Evolutionary conservation across 495 filamentous ascomycete species (phyloP), one percentile per base, ranked within the genome.

Genomic region (Aspergillus ostianus): DNA sequence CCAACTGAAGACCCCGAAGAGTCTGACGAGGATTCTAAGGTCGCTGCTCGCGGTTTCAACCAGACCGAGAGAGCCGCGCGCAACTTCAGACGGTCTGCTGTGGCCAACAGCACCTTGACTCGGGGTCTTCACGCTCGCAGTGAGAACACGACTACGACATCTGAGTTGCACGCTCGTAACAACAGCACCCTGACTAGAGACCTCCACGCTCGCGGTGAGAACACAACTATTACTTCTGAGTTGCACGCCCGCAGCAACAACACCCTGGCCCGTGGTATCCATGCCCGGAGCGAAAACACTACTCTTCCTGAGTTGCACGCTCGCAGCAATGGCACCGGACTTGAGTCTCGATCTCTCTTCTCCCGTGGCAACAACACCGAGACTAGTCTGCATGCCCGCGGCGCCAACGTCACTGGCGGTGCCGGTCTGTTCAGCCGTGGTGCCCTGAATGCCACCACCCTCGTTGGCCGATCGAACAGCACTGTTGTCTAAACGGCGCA

Each of bases 361-460:
- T 23, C 55, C 7, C 46, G 56, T n/a, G 47, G 48, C 23, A 59
- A 54, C 47, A 30, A 30, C 19, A 57, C 55, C 47, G 47, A 50
- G 4, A 44, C 60, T 26, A 47, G 51, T 26, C 3, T 60, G 8
- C 15, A 7, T 41, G 50, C 56, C 49, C 50, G 64, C 21, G 44
- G 59, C 51, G 3, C 51, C 10, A 64, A 64, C 19, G 30, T n/a
- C 26, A 62, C 58, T 27, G 60, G 49, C 18, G 26, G 41, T 56
- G 56, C 55, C 21, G 23, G 30, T 21, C 26, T 45, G 21, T 55
- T 57, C 53, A 17, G 57, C 53, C 63, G 59, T 19, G 56, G 46
- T 50, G 51, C 49, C 18, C 41, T 49, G 30, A 67, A 67, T n/a
- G 15, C 47, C 19, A 67, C 65, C 36, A 13, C 9, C 9, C 48